Conservation (phyloP, 108 stramenopile species). For the Aureococcus anophagefferens region DNA sequence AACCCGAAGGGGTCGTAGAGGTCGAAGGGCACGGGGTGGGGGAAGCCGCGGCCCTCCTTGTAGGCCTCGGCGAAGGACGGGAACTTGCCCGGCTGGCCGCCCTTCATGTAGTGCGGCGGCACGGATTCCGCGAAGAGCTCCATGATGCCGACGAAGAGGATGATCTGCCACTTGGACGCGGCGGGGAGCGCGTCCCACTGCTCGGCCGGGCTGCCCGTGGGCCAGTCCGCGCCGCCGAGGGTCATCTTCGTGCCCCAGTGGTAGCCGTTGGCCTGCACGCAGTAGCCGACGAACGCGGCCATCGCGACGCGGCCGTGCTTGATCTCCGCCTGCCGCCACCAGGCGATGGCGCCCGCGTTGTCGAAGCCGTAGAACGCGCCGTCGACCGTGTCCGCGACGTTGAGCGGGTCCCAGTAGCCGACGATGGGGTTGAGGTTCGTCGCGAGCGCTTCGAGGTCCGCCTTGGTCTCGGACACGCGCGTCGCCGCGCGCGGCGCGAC, state of each 20-base stretch:
- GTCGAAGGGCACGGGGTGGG: slow-evolving; percentile 24
- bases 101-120: slow-evolving; percentile 62
- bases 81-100: slow-evolving; percentile 58
- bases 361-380: not conserved
- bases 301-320: slow-evolving; percentile 35
- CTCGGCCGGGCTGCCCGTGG: slow-evolving; percentile 30
- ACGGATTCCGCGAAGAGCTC: slow-evolving; percentile 62
- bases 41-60: slow-evolving; percentile 12
- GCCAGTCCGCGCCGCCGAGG: not conserved
- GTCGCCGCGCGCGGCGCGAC: not conserved
- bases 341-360: slow-evolving; percentile 2
- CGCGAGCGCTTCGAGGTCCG: slow-evolving; percentile 10
- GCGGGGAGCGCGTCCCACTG: slow-evolving; percentile 67
- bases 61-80: slow-evolving; percentile 49
- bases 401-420: slow-evolving; percentile 7
- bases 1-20: slow-evolving; percentile 19
- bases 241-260: not conserved
- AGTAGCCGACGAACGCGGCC: slow-evolving; percentile 50
- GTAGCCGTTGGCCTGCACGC: slow-evolving; percentile 36
- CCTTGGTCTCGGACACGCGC: not conserved
- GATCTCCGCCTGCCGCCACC: slow-evolving; percentile 13
- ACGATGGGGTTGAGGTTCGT: slow-evolving; percentile 11
- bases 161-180: slow-evolving; percentile 75
- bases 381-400: not conserved
- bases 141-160: slow-evolving; percentile 65